These are phyloP conservation scores for Neonectria sp. DNA, from an alignment of 2,329 filamentous ascomycete species.

Conservation along the genomic window DNA sequence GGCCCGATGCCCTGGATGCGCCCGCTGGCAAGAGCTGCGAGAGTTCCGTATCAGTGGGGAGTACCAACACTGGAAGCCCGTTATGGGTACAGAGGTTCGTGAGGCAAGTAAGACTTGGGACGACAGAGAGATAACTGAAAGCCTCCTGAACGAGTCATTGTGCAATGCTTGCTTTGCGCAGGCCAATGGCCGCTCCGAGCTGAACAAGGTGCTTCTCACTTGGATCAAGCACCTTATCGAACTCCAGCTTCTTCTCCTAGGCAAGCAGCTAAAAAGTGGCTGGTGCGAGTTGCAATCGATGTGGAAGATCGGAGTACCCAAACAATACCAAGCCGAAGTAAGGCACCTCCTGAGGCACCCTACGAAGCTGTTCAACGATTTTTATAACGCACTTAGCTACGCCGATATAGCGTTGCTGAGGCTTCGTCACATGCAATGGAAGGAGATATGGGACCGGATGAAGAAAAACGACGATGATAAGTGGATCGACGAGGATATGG, in stretches of 20 bases:
- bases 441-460: not conserved
- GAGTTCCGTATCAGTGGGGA: slow-evolving; percentile 20
- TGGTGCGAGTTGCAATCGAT: not conserved
- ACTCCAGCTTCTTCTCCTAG: not conserved
- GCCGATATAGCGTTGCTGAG: slow-evolving; percentile 14
- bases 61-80: slow-evolving; percentile 1
- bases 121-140: not conserved
- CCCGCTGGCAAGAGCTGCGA: slow-evolving; percentile 37
- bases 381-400: not conserved
- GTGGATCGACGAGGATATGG: not conserved
- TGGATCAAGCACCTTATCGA: slow-evolving; percentile 1
- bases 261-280: not conserved
- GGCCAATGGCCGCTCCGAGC: not conserved
- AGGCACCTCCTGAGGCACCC: not conserved
- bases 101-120: not conserved
- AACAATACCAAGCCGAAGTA: not conserved
- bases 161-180: slow-evolving; percentile 32
- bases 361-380: not conserved
- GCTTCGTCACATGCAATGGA: slow-evolving; percentile 11
- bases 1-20: slow-evolving; percentile 30
- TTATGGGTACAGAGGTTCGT: rapidly evolving
- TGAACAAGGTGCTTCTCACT: not conserved
- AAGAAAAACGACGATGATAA: not conserved
- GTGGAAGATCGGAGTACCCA: not conserved
- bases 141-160: not conserved